Evolutionary conservation across 495 filamentous ascomycete genomes (phyloP), one percentile per base, ranked within the genome.

Genomic region (Xylaria venustula): DNA sequence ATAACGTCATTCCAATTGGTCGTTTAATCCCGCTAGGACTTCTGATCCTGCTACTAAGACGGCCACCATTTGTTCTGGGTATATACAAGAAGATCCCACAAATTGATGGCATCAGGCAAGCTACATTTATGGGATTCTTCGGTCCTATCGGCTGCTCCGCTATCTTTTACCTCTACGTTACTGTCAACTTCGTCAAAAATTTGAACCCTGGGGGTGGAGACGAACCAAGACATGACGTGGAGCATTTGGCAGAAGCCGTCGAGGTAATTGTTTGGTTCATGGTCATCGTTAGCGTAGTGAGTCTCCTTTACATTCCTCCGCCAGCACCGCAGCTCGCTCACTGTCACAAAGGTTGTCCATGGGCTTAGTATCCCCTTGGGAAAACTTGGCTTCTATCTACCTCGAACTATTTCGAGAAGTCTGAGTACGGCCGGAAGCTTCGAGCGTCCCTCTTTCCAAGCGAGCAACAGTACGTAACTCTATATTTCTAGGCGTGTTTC

Each of bases 81-180:
- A 75, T 93, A 68, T 88, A 90, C 73, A 88, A 84, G 70, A 81
- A 82, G 53, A 93, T 96, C 50, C 87, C 85, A 47, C 91, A 96
- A 70, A 63, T 69, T 40, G 51, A 92, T 60, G 82, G 88, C 41
- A 64, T 84, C 7, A 77, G 78, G 9, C 90, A 95, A 61, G 90
- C 92, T 2, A 75, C 87, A 1, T 95, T 96, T 63, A 89, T 92
- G 30, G 93, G 92, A 5, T 96, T 96, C 79, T 97, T 97, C 65
- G 93, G 93, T 0, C 93, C 92, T 11, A 93, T 98, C 60, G 93
- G 93, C n/a, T 91, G 97, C 6, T 91, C 88, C 45, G 91, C 92
- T 3, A 82, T 97, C 44, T 97, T 96, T 73, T 97, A 97, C 69
- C 81, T 96, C 20, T 93, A 91, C 63, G 77, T 96, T 64, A 86